These are phyloP conservation scores for Xylogone sp. DNA, from an alignment of 2,329 filamentous ascomycete genomes.

Conservation along the genomic window DNA sequence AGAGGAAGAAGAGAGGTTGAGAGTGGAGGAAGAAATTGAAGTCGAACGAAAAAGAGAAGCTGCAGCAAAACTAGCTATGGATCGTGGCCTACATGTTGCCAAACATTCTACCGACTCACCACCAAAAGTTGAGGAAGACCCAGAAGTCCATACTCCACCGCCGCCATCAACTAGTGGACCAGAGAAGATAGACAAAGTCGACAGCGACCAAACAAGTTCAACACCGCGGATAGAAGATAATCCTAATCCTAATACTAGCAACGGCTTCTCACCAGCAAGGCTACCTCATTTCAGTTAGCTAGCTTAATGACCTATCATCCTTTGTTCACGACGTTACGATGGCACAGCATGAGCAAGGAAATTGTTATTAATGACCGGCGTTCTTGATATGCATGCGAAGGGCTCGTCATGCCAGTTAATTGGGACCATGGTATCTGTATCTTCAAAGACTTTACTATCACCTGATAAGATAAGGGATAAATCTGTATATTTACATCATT, in stretches of 20 bases:
- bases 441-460: neutral
- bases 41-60: slow-evolving; percentile 49
- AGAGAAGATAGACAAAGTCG: neutral
- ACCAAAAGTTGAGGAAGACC: neutral
- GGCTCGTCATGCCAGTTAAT: slow-evolving; percentile 26
- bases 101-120: neutral
- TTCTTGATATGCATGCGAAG: slow-evolving; percentile 28
- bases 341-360: neutral
- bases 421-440: slow-evolving; percentile 1
- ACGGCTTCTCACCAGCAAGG: slow-evolving; percentile 53
- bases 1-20: slow-evolving; percentile 45
- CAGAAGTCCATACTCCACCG: neutral
- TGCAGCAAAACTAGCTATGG: slow-evolving; percentile 46
- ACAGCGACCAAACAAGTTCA: neutral
- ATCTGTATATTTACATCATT: slow-evolving; percentile 1
- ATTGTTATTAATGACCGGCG: slow-evolving; percentile 8
- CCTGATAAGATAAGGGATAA: neutral
- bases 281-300: slow-evolving; percentile 48
- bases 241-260: slow-evolving; percentile 18
- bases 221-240: slow-evolving; percentile 9
- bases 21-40: slow-evolving; percentile 47
- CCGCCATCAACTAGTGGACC: neutral
- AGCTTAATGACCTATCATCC: slow-evolving; percentile 1
- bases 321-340: neutral
- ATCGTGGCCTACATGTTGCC: slow-evolving; percentile 38